A percentile compares a stretch with the other conserved stretches of the same genome.
Evolutionary conservation across 2,329 filamentous ascomycete genomes (phyloP).

Genomic region (Diaporthe amygdali): DNA sequence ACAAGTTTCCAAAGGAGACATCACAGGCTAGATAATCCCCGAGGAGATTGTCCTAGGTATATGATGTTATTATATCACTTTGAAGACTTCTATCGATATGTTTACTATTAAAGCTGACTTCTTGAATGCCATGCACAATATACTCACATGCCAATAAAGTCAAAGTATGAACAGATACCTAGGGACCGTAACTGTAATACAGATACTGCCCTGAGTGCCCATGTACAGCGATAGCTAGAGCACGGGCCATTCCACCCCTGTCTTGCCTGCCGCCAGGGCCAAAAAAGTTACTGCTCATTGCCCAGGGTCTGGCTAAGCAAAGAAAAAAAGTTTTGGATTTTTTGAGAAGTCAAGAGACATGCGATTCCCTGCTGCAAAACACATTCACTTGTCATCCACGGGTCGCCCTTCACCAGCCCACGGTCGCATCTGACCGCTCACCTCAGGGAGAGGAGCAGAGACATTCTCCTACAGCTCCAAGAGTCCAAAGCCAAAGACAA

Average conservation of each 20-base stretch:
- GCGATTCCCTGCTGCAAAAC: not conserved
- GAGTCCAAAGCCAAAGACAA: conserved; percentile 20
- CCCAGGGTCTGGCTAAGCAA: not conserved
- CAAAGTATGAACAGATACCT: too few species aligned
- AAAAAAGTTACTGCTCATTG: not conserved
- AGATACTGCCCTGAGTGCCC: too few species aligned
- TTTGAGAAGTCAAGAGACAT: not conserved
- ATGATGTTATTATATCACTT: too few species aligned
- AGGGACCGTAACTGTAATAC: too few species aligned
- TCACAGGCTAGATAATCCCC: not conserved
- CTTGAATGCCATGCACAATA: too few species aligned
- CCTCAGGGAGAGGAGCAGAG: conserved; percentile 14
- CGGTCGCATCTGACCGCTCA: conserved; percentile 11
- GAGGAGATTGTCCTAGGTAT: not conserved
- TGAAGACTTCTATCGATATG: too few species aligned
- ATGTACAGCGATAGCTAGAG: not conserved
- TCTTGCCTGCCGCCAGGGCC: too few species aligned
- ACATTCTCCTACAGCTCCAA: conserved; percentile 19
- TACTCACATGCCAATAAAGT: too few species aligned
- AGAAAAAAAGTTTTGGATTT: conserved; percentile 28
- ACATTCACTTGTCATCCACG: not conserved
- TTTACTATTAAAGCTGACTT: too few species aligned
- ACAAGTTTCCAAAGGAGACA: not conserved
- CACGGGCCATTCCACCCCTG: not conserved
- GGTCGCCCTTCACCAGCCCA: conserved; percentile 7